A percentile compares a stretch with the other conserved stretches of the same genome.
Evolutionary conservation across 768 basidiomycete genomes (phyloP).

Genomic region (Phanerochaete carnosa): DNA sequence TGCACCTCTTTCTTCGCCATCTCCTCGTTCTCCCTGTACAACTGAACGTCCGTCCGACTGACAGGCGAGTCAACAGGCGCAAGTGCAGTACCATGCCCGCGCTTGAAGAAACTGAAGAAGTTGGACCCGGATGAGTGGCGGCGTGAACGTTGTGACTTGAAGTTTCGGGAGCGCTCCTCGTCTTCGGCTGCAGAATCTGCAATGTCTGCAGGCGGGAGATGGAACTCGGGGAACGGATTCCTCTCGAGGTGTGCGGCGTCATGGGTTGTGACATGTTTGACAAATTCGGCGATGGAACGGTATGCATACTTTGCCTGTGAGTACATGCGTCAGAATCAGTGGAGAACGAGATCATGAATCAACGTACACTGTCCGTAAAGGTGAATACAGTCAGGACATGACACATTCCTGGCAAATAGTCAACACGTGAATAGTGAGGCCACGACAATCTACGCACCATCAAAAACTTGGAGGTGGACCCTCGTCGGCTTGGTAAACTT

Average conservation of each 20-base stretch:
- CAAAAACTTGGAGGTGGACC: slow-evolving; percentile 75
- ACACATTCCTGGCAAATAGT: slow-evolving; percentile 49
- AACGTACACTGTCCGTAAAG: slow-evolving; percentile 53
- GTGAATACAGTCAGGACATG: slow-evolving; percentile 74
- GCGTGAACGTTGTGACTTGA: background rate
- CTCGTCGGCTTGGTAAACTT: slow-evolving; percentile 53
- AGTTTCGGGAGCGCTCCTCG: background rate
- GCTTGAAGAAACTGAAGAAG: background rate
- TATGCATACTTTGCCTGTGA: slow-evolving; percentile 57
- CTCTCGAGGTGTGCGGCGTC: slow-evolving; percentile 33
- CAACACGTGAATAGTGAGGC: background rate
- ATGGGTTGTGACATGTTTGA: slow-evolving; percentile 47
- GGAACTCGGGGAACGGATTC: slow-evolving; percentile 47
- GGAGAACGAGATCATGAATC: background rate
- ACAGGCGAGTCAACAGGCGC: background rate
- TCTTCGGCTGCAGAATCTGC: slow-evolving; percentile 20
- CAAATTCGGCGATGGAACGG: slow-evolving; percentile 53
- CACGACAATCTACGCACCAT: slow-evolving; percentile 41
- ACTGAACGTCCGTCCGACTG: slow-evolving; percentile 18
- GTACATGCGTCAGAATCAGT: background rate
- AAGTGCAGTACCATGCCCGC: background rate
- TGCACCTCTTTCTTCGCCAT: slow-evolving; percentile 24
- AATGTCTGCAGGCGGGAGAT: slow-evolving; percentile 27
- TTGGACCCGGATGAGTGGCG: background rate
- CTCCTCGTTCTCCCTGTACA: slow-evolving; percentile 30